Evolutionary conservation across 345 rosid genomes (phyloP), one percentile per base, ranked within the genome.

Genomic region (Reutealis trisperma): DNA sequence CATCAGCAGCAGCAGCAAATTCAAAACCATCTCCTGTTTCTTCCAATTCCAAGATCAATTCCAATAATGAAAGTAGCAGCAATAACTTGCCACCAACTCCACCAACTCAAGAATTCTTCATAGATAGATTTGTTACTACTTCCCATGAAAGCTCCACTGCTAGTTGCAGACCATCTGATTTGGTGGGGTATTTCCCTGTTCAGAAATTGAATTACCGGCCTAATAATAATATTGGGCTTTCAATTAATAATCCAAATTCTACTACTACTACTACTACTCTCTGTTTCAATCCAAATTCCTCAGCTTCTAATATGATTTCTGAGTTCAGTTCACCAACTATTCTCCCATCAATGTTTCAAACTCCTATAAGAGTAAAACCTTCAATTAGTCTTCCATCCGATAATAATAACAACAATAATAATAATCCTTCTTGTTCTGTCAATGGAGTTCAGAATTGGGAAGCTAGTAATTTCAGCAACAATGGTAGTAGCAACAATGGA

Each of bases 151-250:
- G 70, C 77, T 63, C 77, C 63, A 44, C 85, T 34, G 44, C 77
- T 32, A 70, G 54, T 60, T 81, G 76, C 75, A 67, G 77, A 78
- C 72, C 82, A 44, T 73, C 87, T 12, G 93, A 88, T 82, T 79
- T 85, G 72, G 65, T 76, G 32, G 86, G 82, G 19, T 86, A 79
- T 85, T 86, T 90, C 69, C 83, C 90, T 67, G 84, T 87, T 59
- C 96, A 88, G 79, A 90, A 90, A 79, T 71, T 88, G 82, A 85
- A 82, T 76, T 89, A 84, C 77, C 84, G 73, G 52, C 83, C 85
- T 66, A 76, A 10, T 47, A 47, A 47, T 47, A 47, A 71, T 76
- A 70, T 79, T 21, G 88, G 89, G 25, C 81, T 83, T 72, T 80
- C 90, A 1, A 68, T 72, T 37, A 84, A 83, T 59, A 37, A 37